phyloP scores from a whole-genome alignment of 2,329 filamentous ascomycete species.

The Ceratocystis eucalypticola region DNA sequence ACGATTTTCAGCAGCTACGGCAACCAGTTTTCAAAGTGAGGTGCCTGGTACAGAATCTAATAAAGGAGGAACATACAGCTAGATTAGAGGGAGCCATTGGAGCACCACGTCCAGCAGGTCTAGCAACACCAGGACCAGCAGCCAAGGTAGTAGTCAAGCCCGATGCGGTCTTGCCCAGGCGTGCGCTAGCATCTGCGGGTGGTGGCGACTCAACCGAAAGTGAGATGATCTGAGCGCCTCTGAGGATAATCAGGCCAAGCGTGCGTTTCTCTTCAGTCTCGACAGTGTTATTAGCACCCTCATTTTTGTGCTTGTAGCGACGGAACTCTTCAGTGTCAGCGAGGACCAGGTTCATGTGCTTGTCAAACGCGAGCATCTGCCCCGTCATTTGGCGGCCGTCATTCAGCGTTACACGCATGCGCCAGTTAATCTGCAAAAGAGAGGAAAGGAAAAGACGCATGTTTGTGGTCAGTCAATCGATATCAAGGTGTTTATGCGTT shows the following conservation, averaged over 20 bases:
- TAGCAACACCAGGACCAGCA: constrained; percentile 77
- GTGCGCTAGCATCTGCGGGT: constrained; percentile 79
- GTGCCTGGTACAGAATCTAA: neutral
- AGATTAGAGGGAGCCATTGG: constrained; percentile 56
- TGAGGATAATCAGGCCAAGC: constrained; percentile 86
- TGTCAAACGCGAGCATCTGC: constrained; percentile 97
- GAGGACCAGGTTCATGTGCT: constrained; percentile 99
- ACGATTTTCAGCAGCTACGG: neutral
- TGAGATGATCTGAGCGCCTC: constrained; percentile 87
- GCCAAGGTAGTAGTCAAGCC: constrained; percentile 57
- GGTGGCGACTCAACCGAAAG: constrained; percentile 92
- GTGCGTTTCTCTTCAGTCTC: constrained; percentile 95
- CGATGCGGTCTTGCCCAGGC: constrained; percentile 65
- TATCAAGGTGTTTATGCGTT: neutral
- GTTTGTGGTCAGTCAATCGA: neutral
- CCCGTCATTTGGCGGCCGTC: constrained; percentile 94
- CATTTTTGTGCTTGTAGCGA: constrained; percentile 71
- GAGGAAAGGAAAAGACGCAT: neutral
- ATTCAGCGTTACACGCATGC: constrained; percentile 91
- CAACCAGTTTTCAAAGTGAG: neutral
- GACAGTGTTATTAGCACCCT: constrained; percentile 53
- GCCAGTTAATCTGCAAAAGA: constrained; percentile 77
- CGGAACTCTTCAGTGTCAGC: constrained; percentile 98
- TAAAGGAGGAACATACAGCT: constrained; percentile 40
- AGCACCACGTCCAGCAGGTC: constrained; percentile 75